phyloP scores from a whole-genome alignment of 371 early-diverging fungal species.

The Thermomucor indicae-seudaticae region DNA sequence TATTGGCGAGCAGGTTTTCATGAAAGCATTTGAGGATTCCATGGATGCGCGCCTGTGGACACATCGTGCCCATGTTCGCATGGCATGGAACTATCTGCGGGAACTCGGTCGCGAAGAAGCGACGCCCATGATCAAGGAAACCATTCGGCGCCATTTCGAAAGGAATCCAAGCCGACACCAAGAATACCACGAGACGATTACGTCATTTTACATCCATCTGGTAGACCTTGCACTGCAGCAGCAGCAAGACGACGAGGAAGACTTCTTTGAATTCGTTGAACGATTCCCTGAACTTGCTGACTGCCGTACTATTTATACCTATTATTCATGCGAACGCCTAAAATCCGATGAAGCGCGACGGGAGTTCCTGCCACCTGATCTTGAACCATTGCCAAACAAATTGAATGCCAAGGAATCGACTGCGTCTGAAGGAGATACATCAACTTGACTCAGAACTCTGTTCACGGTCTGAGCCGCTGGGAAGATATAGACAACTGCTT shows the following conservation, averaged over 20 bases:
- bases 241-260: constrained; percentile 24
- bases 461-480: no score
- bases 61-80: constrained; percentile 56
- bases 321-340: constrained; percentile 42
- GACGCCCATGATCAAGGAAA: constrained; percentile 39
- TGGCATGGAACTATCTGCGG: constrained; percentile 62
- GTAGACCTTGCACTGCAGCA: constrained; percentile 38
- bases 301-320: constrained; percentile 33
- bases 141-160: constrained; percentile 38
- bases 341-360: constrained; percentile 34
- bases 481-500: no score
- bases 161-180: constrained; percentile 29
- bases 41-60: constrained; percentile 50
- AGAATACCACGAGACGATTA: constrained; percentile 58
- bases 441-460: no score
- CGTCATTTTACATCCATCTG: constrained; percentile 48
- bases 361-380: constrained; percentile 40
- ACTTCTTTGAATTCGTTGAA: constrained; percentile 53
- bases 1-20: constrained; percentile 56
- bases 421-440: not conserved
- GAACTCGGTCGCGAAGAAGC: constrained; percentile 38
- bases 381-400: constrained; percentile 31
- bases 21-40: constrained; percentile 49
- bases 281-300: constrained; percentile 43
- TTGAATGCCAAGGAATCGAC: not conserved